These are phyloP conservation scores for Rhinocladiella similis DNA, from an alignment of 2,329 filamentous ascomycete genomes.

Conservation along the genomic window DNA sequence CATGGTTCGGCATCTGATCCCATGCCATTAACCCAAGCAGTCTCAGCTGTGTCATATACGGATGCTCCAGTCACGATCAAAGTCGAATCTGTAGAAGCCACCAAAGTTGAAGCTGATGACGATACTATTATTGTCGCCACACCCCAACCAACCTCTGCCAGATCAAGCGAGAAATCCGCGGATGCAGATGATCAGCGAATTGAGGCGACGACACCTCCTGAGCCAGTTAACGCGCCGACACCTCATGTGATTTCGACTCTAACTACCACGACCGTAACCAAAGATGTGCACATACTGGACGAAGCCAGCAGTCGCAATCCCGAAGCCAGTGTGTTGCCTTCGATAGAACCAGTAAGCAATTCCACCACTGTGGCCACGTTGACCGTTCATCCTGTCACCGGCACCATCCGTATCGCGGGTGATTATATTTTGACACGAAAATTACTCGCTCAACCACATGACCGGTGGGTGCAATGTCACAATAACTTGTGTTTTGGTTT, in stretches of 20 bases:
- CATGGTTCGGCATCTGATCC: constrained; percentile 14
- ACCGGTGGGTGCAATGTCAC: constrained; percentile 84
- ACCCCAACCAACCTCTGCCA: background rate
- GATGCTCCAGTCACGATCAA: constrained; percentile 25
- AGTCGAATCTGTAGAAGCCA: constrained; percentile 25
- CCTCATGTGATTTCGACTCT: constrained; percentile 25
- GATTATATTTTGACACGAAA: constrained; percentile 81
- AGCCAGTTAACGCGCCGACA: background rate
- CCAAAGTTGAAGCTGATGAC: constrained; percentile 26
- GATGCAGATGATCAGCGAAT: background rate
- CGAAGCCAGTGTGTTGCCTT: constrained; percentile 23
- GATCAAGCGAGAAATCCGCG: background rate
- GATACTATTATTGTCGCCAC: constrained; percentile 15
- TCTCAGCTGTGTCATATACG: background rate
- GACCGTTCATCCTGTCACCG: constrained; percentile 30
- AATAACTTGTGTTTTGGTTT: constrained; percentile 66
- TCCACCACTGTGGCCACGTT: constrained; percentile 18
- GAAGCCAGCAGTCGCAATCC: background rate
- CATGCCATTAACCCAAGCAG: background rate
- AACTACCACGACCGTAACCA: constrained; percentile 24
- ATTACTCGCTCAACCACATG: constrained; percentile 73
- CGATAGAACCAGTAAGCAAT: constrained; percentile 28
- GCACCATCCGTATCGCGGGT: constrained; percentile 59
- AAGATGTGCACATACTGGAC: constrained; percentile 11
- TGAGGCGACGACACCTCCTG: background rate